These are phyloP conservation scores for Osmanthus fragrans DNA, from an alignment of 257 asterid genomes.

Conservation along the genomic window DNA sequence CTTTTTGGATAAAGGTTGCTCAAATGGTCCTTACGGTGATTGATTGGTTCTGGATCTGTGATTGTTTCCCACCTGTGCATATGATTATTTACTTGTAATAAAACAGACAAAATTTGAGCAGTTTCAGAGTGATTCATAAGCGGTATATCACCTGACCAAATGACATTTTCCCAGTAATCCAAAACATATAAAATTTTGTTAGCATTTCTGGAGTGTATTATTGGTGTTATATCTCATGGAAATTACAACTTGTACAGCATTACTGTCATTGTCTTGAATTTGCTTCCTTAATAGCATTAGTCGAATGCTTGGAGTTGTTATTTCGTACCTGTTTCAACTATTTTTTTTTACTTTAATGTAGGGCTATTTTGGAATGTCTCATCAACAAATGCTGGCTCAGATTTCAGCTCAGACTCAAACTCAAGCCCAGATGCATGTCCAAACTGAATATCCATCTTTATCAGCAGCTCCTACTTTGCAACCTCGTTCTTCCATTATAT, in stretches of 20 bases:
- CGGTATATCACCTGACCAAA: too few relatives aligned
- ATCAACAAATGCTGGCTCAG: conserved; percentile 61
- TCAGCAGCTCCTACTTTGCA: conserved; percentile 18
- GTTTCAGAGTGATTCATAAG: too few relatives aligned
- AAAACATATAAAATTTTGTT: too few relatives aligned
- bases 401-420: conserved; percentile 49
- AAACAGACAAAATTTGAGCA: too few relatives aligned
- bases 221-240: neutral
- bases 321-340: conserved; percentile 6
- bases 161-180: too few relatives aligned
- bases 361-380: conserved; percentile 57
- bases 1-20: too few relatives aligned
- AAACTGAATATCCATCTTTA: conserved; percentile 34
- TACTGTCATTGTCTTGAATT: neutral
- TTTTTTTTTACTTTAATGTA: conserved; percentile 24
- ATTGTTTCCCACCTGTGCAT: too few relatives aligned
- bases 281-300: neutral
- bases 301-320: neutral
- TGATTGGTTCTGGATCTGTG: too few relatives aligned
- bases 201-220: neutral
- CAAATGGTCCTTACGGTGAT: too few relatives aligned
- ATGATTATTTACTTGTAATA: too few relatives aligned
- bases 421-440: conserved; percentile 28
- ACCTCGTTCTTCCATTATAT: too few relatives aligned
- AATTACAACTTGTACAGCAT: neutral